Conservation (phyloP, 306 rosid species). For the Alnus glutinosa region DNA sequence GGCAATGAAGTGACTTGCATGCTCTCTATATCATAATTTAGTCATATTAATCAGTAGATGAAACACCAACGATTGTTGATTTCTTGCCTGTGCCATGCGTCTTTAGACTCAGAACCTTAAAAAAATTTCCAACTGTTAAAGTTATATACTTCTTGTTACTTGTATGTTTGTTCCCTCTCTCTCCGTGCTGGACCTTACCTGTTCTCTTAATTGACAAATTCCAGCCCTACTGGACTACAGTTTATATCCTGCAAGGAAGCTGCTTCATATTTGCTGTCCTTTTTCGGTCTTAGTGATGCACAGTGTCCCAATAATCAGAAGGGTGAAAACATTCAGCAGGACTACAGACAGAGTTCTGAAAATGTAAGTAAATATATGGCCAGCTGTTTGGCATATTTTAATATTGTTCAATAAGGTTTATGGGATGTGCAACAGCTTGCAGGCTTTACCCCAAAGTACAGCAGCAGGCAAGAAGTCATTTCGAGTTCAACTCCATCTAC, state of each 20-base stretch:
- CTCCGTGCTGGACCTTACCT: constrained; percentile 14
- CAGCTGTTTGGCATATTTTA: constrained; percentile 9
- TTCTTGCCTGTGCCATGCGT: neutral
- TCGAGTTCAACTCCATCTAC: constrained; percentile 33
- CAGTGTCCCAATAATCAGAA: constrained; percentile 30
- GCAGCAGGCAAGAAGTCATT: constrained; percentile 38
- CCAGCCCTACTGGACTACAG: constrained; percentile 86
- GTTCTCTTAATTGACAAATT: constrained; percentile 30
- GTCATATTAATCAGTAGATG: neutral
- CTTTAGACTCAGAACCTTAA: neutral
- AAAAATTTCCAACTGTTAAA: neutral
- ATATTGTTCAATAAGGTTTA: constrained; percentile 27
- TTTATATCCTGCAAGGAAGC: constrained; percentile 76
- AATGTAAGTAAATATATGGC: constrained; percentile 43
- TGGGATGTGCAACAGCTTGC: constrained; percentile 51
- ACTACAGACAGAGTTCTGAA: constrained; percentile 31
- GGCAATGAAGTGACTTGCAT: neutral
- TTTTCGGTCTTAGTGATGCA: constrained; percentile 31
- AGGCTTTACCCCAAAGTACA: constrained; percentile 41
- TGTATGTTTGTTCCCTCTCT: neutral
- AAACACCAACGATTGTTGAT: neutral
- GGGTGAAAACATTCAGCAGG: constrained; percentile 42
- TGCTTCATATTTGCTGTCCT: constrained; percentile 60
- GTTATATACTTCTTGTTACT: neutral
- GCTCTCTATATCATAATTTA: neutral